phyloP scores from a whole-genome alignment of 2,329 filamentous ascomycete genomes.

The Metarhizium anisopliae region DNA sequence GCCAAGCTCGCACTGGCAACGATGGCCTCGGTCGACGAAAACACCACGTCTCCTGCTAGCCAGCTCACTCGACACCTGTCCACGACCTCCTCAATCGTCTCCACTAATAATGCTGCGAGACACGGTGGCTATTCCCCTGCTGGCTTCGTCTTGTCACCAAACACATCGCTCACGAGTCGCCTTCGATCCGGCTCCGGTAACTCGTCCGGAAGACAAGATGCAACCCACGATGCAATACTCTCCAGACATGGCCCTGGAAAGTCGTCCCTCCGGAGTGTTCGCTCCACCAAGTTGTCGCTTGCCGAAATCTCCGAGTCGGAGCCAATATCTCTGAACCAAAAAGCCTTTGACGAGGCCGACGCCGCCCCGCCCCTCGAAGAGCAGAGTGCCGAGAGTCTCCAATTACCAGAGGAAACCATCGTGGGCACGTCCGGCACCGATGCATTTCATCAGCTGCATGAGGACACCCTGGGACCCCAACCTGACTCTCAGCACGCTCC shows the following conservation, averaged over 20 bases:
- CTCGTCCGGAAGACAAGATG: conserved; percentile 30
- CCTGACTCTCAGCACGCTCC: neutral
- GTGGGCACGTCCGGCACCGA: conserved; percentile 19
- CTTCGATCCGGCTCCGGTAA: conserved; percentile 47
- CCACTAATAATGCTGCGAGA: conserved; percentile 57
- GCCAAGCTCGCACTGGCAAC: conserved; percentile 45
- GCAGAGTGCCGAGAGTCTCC: conserved; percentile 20
- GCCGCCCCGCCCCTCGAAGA: conserved; percentile 27
- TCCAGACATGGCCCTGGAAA: conserved; percentile 47
- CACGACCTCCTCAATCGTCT: conserved; percentile 54
- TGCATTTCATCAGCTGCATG: conserved; percentile 25
- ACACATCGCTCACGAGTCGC: conserved; percentile 49
- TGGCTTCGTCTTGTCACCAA: conserved; percentile 59
- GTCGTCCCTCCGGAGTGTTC: conserved; percentile 40
- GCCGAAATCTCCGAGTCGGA: conserved; percentile 51
- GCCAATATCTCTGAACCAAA: conserved; percentile 38
- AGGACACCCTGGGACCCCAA: conserved; percentile 11
- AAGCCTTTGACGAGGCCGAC: conserved; percentile 47
- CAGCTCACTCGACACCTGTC: conserved; percentile 36
- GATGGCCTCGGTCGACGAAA: conserved; percentile 6
- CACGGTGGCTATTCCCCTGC: conserved; percentile 62
- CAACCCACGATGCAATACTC: conserved; percentile 30
- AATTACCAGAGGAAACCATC: conserved; percentile 23
- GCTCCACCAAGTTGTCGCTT: conserved; percentile 41
- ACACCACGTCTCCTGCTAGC: conserved; percentile 5